These are phyloP conservation scores for Pythium brachiatum DNA, from an alignment of 352 stramenopile species.

Conservation along the genomic window DNA sequence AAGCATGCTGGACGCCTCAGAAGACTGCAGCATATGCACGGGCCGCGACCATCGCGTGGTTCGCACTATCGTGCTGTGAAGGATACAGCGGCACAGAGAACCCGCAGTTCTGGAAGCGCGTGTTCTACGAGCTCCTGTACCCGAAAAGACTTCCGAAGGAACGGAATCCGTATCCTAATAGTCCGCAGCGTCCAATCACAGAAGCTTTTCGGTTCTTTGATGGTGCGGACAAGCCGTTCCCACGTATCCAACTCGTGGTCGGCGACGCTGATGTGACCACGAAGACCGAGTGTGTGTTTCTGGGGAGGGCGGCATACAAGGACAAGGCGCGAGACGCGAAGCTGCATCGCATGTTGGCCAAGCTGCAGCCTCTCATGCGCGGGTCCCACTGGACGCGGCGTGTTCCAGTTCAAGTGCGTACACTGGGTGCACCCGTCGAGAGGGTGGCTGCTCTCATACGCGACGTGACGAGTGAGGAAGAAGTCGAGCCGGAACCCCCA, in stretches of 20 bases:
- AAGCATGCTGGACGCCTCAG: no score
- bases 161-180: not conserved
- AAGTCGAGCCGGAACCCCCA: not conserved
- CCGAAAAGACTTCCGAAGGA: not conserved
- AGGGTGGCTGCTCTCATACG: no score
- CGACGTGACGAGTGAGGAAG: not conserved
- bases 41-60: not conserved
- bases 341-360: not conserved
- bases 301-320: not conserved
- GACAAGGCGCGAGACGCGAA: not conserved
- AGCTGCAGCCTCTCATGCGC: not conserved
- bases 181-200: not conserved
- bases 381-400: not conserved
- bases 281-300: not conserved
- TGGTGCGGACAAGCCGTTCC: not conserved
- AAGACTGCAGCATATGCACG: not conserved
- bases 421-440: no score
- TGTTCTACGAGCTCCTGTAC: conserved; percentile 1
- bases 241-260: not conserved
- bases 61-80: not conserved
- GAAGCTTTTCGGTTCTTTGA: not conserved
- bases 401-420: not conserved
- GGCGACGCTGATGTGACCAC: not conserved
- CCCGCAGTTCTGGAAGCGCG: conserved; percentile 7
- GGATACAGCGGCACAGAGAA: conserved; percentile 2